These are phyloP conservation scores for sweet orange (Citrus sinensis) DNA, from an alignment of 345 rosid species.

Conservation along the genomic window DVS_A1.0 CM039161.1:23476501-23477000, in stretches of 20 bases:
- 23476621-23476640: neutral
- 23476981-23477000: neutral
- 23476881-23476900: slow-evolving; percentile 94
- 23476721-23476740: neutral
- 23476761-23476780: neutral
- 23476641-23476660: neutral
- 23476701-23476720: neutral
- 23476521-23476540: neutral
- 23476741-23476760: neutral
- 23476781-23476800: neutral
- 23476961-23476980: neutral
- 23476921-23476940: slow-evolving; percentile 97
- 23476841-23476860: neutral
- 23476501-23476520: neutral
- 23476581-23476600: neutral
- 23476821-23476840: neutral
- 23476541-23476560: neutral
- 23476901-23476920: slow-evolving; percentile 98
- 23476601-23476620: neutral
- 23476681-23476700: neutral
- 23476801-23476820: neutral
- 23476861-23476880: slow-evolving; percentile 49
- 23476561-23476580: neutral
- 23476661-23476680: neutral
- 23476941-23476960: slow-evolving; percentile 13